Base-by-base conservation (phyloP, 2,329 filamentous ascomycete species). In the Ophiocordyceps camponoti-leonardi region DNA sequence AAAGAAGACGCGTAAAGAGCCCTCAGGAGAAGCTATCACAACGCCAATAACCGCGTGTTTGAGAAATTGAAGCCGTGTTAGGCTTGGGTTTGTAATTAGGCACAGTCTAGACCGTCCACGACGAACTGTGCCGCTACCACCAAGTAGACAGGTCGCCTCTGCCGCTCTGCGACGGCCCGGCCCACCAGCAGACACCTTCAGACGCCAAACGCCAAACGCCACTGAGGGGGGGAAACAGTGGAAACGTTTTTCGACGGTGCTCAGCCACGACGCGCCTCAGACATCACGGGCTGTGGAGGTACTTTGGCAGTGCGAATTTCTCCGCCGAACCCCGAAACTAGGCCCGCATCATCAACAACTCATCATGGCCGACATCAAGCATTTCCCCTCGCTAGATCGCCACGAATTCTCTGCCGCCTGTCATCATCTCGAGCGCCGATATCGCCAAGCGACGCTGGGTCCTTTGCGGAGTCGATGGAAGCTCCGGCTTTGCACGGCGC, bases 391-490 rank as follows among this genome's bases (percentile, higher is more conserved):
- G 48, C 68, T 86, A 26, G 72, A 63, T 12, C 54, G 62, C 12
- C 69, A 75, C 39, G 80, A 85, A 55, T 86, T 86, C 51, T 62
- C 73, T 45, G 70, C 77, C 54, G 74, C 71, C 46, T 85, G 81
- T 58, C 73, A 80, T 52, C 66, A 73, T 46, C 66, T 81, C 20
- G 77, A 81, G 50, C 65, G 69, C 35, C 67, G 60, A 49, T 81
- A 81, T 58, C 67, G 72, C 47, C 72, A 67, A 56, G 76, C 72
- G 45, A 76, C 64, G 31, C 64, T 79, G 3, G 79, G 75, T 2
- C 65, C 68, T 7, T 54, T 72, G 35, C 69, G 75, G 46, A 65
- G 62, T 49, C 64, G 65, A 47, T 79, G 75, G 70, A 74, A 71
- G 53, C 62, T 80, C 47, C 62, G 66, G 46, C 63, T 69, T 44